A percentile compares a stretch with the other conserved stretches of the same genome.
Conservation (phyloP, 1,284 basidiomycete species). For the Flammula alnicola region DNA sequence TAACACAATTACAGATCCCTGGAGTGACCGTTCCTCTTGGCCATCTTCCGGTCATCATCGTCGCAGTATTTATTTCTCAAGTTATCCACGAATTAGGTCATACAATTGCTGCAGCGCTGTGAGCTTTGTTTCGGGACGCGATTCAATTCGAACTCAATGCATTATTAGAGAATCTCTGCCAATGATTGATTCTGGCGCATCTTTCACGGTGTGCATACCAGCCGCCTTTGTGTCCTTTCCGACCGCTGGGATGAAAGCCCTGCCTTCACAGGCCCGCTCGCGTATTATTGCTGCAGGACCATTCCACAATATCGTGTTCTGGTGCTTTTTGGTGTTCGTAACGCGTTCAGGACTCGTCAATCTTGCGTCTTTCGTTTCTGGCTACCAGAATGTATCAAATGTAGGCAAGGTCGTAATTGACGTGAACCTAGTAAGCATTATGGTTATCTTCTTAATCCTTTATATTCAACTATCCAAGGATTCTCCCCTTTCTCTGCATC, state of each 20-base stretch:
- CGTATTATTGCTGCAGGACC: constrained; percentile 70
- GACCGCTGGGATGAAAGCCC: constrained; percentile 40
- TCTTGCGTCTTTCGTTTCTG: constrained; percentile 40
- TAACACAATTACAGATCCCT: constrained; percentile 58
- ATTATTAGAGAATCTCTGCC: constrained; percentile 55
- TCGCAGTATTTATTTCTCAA: constrained; percentile 63
- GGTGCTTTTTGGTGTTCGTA: constrained; percentile 40
- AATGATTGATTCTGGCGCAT: constrained; percentile 57
- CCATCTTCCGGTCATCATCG: constrained; percentile 63
- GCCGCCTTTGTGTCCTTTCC: constrained; percentile 73
- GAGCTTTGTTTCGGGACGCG: constrained; percentile 28
- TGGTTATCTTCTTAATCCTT: too few relatives aligned
- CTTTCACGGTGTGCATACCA: constrained; percentile 61
- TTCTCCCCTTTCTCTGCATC: constrained; percentile 57
- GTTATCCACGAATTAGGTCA: constrained; percentile 75
- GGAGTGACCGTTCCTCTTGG: constrained; percentile 73
- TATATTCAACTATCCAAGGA: constrained; percentile 49
- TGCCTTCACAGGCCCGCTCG: constrained; percentile 47
- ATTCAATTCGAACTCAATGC: constrained; percentile 7
- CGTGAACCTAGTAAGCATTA: constrained; percentile 49
- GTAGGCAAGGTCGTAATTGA: constrained; percentile 55
- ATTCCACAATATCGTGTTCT: constrained; percentile 68
- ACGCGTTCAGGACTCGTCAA: constrained; percentile 34
- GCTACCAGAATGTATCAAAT: constrained; percentile 54
- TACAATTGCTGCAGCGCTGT: constrained; percentile 69